Evolutionary conservation across 805 yeast species (phyloP), one percentile per base, ranked within the genome.

Genomic region (Sungouiozyma ichnusensis): DNA sequence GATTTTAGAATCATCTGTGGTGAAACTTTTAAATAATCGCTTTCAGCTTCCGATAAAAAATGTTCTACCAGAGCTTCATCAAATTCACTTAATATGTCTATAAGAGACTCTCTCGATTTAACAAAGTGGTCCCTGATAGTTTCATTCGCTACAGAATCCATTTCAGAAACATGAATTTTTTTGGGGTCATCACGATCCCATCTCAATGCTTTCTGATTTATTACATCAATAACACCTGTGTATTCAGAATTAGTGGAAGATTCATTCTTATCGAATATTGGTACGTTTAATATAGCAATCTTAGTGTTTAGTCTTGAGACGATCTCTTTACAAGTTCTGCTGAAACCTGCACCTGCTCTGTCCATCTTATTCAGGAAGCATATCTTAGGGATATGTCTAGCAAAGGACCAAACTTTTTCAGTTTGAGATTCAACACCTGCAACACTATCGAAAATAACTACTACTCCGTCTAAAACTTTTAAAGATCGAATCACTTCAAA

Each of bases 361-460:
- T 92, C 98, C 97, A 92, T 88, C 61, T 92, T 92, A 62, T 92
- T 92, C 29, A 92, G 75, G 57, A 77, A 92, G 11, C 85, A 79
- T 11, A 92, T 67, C 39, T 76, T 72, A 0, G 98, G 97, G 32
- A 92, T 77, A 15, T 72, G 73, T 16, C 65, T 67, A 1, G 96
- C 88, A 61, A 88, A 95, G 48, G 73, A 76, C 97, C 97, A 92
- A 3, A 92, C 97, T 55, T 87, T 90, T 58, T 88, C 97, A 0
- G 98, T 90, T 62, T 92, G 97, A 0, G 97, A 92, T 59, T 92
- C 98, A 1, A 92, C 98, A 11, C 98, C 98, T 2, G 96, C 97
- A 7, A 90, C 97, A 1, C 85, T 95, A 65, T 92, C 98, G 40
- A 92, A 63, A 8, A 92, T 84, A 0, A 95, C 82, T 6, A 92